Evolutionary conservation across 441 rosid genomes (phyloP).

Genomic region (Biscutella auriculata): DNA sequence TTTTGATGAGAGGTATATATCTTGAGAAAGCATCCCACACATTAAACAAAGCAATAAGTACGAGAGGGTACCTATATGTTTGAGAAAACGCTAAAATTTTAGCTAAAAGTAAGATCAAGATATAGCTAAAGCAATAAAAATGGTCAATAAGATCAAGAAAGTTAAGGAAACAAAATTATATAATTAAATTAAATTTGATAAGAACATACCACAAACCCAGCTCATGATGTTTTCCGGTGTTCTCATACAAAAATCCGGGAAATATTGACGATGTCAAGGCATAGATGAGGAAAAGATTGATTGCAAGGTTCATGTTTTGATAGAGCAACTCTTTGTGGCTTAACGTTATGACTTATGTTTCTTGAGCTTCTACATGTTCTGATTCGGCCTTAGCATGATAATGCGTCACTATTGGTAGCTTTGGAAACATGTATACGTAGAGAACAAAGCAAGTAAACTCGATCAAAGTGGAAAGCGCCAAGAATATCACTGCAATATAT

Average conservation of each 20-base stretch:
- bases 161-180: too few species aligned
- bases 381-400: slow-evolving; percentile 8
- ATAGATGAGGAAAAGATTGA: slow-evolving; percentile 43
- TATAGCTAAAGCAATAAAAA: too few species aligned
- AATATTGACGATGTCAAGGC: slow-evolving; percentile 53
- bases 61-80: slow-evolving; percentile 48
- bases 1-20: slow-evolving; percentile 33
- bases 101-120: too few species aligned
- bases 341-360: slow-evolving; percentile 22
- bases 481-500: slow-evolving; percentile 12
- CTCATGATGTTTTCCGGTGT: slow-evolving; percentile 49
- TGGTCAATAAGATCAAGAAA: too few species aligned
- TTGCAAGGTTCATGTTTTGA: slow-evolving; percentile 41
- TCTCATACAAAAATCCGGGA: slow-evolving; percentile 65
- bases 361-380: slow-evolving; percentile 1
- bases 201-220: slow-evolving; percentile 44
- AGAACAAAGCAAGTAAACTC: slow-evolving; percentile 10
- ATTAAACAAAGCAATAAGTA: slow-evolving; percentile 51
- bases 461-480: slow-evolving; percentile 11
- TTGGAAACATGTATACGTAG: slow-evolving; percentile 4
- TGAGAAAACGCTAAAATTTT: too few species aligned
- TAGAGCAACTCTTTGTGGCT: slow-evolving; percentile 35
- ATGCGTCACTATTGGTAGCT: slow-evolving; percentile 17
- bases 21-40: slow-evolving; percentile 52
- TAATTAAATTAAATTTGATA: too few species aligned